phyloP scores from a whole-genome alignment of 2,329 filamentous ascomycete genomes.

The Fusarium beomiforme region DNA sequence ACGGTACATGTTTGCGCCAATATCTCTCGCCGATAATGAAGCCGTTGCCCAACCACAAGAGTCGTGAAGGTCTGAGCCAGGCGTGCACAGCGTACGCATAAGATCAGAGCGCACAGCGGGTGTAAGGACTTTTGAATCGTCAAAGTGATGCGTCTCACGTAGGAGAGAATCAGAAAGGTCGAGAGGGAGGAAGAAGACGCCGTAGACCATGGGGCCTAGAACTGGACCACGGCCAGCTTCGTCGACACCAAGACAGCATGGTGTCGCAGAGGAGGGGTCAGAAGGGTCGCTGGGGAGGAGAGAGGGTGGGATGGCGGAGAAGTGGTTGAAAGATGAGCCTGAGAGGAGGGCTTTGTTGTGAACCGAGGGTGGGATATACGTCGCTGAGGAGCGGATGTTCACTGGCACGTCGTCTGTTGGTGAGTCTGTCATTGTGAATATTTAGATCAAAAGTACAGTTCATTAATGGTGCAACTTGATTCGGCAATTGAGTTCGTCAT shows the following conservation, averaged over 20 bases:
- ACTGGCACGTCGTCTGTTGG: constrained; percentile 48
- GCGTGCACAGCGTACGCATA: constrained; percentile 75
- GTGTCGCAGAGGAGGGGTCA: constrained; percentile 47
- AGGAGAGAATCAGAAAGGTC: constrained; percentile 77
- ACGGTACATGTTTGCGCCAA: constrained; percentile 80
- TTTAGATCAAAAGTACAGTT: not conserved
- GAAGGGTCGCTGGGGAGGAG: constrained; percentile 59
- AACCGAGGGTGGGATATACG: constrained; percentile 77
- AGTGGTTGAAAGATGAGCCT: constrained; percentile 77
- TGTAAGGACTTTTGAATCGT: constrained; percentile 94
- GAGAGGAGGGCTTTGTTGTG: constrained; percentile 64
- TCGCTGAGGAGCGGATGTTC: constrained; percentile 19
- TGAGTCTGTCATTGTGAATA: constrained; percentile 52
- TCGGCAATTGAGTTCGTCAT: not conserved
- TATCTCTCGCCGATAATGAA: constrained; percentile 84
- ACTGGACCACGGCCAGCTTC: constrained; percentile 95
- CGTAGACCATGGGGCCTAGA: constrained; percentile 83
- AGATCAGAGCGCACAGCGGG: constrained; percentile 80
- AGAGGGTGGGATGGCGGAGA: constrained; percentile 72
- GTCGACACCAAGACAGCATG: constrained; percentile 86
- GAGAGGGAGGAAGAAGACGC: constrained; percentile 79
- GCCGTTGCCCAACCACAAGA: constrained; percentile 85
- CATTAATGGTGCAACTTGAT: not conserved
- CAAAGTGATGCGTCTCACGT: constrained; percentile 82
- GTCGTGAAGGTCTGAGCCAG: constrained; percentile 58